Percentiles rank a stretch among this genome's conserved stretches.
phyloP scores from a whole-genome alignment of 306 rosid genomes.

The Cyamopsis tetragonoloba region DNA sequence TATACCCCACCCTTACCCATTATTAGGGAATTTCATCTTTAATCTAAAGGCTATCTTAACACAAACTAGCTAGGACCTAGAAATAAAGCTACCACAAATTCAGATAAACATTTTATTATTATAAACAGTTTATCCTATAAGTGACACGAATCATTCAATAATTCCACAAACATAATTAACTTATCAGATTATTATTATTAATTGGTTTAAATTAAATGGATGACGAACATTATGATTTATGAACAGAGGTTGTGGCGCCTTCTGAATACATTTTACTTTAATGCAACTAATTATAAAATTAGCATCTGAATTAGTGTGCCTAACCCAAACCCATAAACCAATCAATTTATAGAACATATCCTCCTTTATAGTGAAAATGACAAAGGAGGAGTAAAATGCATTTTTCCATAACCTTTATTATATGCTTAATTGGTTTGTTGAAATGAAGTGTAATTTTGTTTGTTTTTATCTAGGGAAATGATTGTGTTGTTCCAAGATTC shows the following conservation, averaged over 20 bases:
- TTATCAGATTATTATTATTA: too few relatives aligned
- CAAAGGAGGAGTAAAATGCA: background rate
- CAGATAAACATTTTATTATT: background rate
- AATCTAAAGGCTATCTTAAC: background rate
- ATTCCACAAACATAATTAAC: background rate
- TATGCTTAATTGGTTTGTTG: background rate
- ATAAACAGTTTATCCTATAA: background rate
- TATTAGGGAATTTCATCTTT: background rate
- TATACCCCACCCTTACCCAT: background rate
- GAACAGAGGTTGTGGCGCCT: background rate
- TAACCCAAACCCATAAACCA: constrained; percentile 12
- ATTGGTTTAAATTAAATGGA: background rate
- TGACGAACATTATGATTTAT: background rate
- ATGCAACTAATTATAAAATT: background rate
- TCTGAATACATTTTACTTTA: constrained; percentile 1
- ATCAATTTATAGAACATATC: background rate
- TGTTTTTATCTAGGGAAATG: constrained; percentile 2
- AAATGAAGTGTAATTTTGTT: background rate
- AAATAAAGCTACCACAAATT: background rate
- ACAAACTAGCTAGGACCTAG: background rate
- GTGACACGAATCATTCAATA: background rate
- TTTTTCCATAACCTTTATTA: background rate
- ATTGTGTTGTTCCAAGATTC: background rate
- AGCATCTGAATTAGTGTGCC: constrained; percentile 10
- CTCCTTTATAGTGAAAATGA: constrained; percentile 16